Percentiles rank a stretch among this genome's conserved stretches.
These are phyloP conservation scores for Cladosporium sp. DNA, from an alignment of 2,329 filamentous ascomycete genomes.

Conservation along the genomic window DNA sequence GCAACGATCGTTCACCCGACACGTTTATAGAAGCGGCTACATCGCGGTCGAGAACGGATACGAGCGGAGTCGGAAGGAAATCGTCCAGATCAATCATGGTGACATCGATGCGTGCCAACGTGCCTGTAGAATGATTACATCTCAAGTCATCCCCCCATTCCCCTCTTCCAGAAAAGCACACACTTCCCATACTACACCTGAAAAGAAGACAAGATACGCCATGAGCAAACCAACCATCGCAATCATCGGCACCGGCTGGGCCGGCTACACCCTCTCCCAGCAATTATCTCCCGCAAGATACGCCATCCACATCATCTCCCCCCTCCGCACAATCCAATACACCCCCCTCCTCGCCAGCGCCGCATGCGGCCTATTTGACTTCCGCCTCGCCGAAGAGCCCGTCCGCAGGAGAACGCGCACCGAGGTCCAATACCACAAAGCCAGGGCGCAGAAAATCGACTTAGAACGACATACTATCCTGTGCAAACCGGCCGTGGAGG, in stretches of 20 bases:
- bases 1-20: background rate
- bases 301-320: constrained; percentile 46
- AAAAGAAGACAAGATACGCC: too few relatives aligned
- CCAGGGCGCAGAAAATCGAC: constrained; percentile 43
- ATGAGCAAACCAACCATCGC: constrained; percentile 26
- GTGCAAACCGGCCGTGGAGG: constrained; percentile 39
- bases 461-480: constrained; percentile 38
- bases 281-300: constrained; percentile 42
- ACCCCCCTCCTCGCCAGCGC: constrained; percentile 51
- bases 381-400: constrained; percentile 50
- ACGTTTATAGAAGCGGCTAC: background rate
- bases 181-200: too few relatives aligned
- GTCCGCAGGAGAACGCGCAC: constrained; percentile 42
- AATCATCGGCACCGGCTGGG: constrained; percentile 47
- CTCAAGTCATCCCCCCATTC: background rate
- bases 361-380: constrained; percentile 49
- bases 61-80: background rate
- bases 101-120: background rate
- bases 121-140: background rate
- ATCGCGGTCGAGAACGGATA: background rate
- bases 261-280: constrained; percentile 44
- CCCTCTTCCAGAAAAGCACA: background rate
- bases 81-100: background rate
- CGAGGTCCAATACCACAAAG: constrained; percentile 41
- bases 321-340: constrained; percentile 46